phyloP scores from a whole-genome alignment of 169 alveolate genomes.

The Eimeria sp. region DNA sequence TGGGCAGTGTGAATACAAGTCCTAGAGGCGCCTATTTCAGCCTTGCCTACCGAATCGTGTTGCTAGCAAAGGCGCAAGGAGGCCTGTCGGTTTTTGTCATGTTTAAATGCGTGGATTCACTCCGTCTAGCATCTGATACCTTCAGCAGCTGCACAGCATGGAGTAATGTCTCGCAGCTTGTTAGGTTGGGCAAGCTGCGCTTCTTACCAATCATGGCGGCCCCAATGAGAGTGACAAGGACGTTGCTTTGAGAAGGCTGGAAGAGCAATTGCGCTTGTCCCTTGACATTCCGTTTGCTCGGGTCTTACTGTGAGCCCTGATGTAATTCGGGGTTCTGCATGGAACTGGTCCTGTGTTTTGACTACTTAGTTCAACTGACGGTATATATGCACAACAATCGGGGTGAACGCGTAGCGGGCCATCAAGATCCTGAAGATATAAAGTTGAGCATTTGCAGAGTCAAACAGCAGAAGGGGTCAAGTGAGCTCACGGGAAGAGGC shows the following conservation, averaged over 20 bases:
- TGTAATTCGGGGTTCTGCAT: not conserved
- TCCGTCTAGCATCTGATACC: constrained; percentile 3
- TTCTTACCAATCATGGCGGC: constrained; percentile 64
- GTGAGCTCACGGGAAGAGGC: constrained; percentile 58
- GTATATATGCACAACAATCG: constrained; percentile 51
- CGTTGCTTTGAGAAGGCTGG: constrained; percentile 77
- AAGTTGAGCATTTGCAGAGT: not conserved
- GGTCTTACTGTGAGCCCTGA: constrained; percentile 72
- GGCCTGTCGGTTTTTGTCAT: not conserved
- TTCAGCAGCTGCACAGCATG: constrained; percentile 60
- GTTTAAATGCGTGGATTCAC: not conserved
- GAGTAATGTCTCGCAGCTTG: not conserved
- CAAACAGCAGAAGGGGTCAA: not conserved
- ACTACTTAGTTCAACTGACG: constrained; percentile 21
- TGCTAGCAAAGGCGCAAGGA: constrained; percentile 54
- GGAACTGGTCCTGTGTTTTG: not conserved
- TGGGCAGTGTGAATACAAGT: not conserved
- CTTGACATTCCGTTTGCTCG: not conserved
- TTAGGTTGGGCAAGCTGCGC: not conserved
- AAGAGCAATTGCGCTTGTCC: not conserved
- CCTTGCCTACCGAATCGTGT: constrained; percentile 32
- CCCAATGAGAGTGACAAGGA: constrained; percentile 53
- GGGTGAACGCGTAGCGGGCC: constrained; percentile 80
- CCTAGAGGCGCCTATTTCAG: not conserved
- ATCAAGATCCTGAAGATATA: constrained; percentile 43